These are phyloP conservation scores for Thalia dealbata DNA, from an alignment of 176 grass and related monocot species.

Conservation along the genomic window DNA sequence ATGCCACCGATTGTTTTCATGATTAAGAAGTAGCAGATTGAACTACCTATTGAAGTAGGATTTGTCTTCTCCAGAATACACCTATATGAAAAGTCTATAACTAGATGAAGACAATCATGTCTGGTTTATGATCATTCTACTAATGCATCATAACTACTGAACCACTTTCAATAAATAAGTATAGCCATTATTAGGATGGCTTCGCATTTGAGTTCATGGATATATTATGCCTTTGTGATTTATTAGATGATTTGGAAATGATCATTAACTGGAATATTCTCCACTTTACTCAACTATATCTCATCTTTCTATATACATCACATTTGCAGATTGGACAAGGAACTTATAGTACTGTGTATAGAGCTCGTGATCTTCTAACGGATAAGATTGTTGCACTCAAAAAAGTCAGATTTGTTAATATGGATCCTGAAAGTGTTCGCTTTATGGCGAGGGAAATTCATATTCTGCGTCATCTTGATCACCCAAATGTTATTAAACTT, in stretches of 20 bases:
- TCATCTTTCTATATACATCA: not conserved
- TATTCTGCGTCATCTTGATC: conserved; percentile 57
- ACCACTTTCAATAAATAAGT: not conserved
- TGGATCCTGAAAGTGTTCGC: conserved; percentile 83
- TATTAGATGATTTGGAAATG: not conserved
- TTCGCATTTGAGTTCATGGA: not conserved
- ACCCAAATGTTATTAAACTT: conserved; percentile 89
- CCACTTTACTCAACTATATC: not conserved
- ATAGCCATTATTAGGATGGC: not conserved
- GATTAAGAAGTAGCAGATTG: not conserved
- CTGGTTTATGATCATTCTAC: not conserved
- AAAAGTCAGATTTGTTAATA: conserved; percentile 78
- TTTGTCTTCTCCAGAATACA: not conserved
- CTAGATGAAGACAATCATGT: too few species aligned
- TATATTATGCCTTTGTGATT: not conserved
- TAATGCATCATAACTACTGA: not conserved
- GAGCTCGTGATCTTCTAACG: conserved; percentile 67
- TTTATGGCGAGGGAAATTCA: conserved; percentile 89
- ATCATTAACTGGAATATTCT: not conserved
- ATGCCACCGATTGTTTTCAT: too few species aligned
- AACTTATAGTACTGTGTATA: conserved; percentile 80
- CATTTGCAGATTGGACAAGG: conserved; percentile 74
- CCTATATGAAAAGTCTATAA: not conserved
- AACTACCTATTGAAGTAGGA: not conserved
- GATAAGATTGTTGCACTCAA: conserved; percentile 69